A percentile compares a stretch with the other conserved stretches of the same genome.
These are phyloP conservation scores for Endocladia muricata DNA, from an alignment of 31 red algal genomes.

Conservation along the genomic window DNA sequence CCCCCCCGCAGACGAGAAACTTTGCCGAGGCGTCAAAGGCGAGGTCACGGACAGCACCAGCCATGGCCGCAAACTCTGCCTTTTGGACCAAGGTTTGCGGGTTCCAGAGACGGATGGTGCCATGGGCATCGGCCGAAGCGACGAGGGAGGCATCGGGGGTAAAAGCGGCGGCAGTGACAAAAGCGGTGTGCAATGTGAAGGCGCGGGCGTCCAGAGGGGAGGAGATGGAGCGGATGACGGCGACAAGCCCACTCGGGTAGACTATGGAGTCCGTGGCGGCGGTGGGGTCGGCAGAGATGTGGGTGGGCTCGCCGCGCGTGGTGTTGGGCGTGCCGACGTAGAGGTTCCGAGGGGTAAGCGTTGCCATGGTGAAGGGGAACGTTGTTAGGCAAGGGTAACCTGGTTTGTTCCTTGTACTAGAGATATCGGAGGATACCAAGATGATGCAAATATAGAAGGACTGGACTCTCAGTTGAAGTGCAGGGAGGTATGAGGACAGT, in stretches of 20 bases:
- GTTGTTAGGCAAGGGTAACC: too few species aligned
- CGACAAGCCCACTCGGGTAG: slow-evolving; percentile 68
- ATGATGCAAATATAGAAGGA: too few species aligned
- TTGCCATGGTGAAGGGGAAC: slow-evolving; percentile 2
- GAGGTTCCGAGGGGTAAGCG: slow-evolving; percentile 27
- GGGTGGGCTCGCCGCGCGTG: slow-evolving; percentile 55
- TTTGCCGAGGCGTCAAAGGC: slow-evolving; percentile 39
- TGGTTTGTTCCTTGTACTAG: too few species aligned
- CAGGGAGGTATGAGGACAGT: too few species aligned
- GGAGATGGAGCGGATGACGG: slow-evolving; percentile 65
- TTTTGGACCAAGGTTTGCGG: slow-evolving; percentile 43
- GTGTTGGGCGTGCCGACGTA: slow-evolving; percentile 74
- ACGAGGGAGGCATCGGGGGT: slow-evolving; percentile 57
- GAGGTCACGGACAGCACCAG: slow-evolving; percentile 66
- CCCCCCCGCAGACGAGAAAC: slow-evolving; percentile 47
- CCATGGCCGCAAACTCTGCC: slow-evolving; percentile 46
- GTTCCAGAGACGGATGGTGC: slow-evolving; percentile 63
- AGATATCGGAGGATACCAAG: too few species aligned
- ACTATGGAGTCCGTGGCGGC: slow-evolving; percentile 51
- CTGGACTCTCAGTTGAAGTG: too few species aligned
- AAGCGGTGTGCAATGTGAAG: slow-evolving; percentile 64
- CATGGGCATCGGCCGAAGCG: slow-evolving; percentile 63
- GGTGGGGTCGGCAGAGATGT: slow-evolving; percentile 72
- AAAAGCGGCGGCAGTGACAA: slow-evolving; percentile 52
- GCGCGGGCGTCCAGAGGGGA: slow-evolving; percentile 37